Conservation (phyloP, 257 asterid species). For the Striga asiatica region DNA sequence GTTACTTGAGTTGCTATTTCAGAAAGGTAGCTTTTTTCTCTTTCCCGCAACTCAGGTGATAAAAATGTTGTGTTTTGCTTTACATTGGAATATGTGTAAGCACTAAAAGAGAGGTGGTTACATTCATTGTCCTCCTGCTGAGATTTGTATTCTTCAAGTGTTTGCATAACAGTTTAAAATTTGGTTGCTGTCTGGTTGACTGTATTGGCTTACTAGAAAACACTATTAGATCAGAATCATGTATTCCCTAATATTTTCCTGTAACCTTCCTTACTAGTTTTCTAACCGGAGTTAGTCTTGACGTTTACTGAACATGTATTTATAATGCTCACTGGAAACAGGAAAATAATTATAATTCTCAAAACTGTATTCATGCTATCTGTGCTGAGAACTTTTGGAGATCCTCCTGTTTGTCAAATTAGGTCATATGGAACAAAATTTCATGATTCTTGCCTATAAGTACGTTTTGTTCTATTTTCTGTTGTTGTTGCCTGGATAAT, state of each 20-base stretch:
- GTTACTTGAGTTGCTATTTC: slow-evolving; percentile 63
- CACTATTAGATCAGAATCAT: neutral
- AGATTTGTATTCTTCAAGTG: too few species aligned
- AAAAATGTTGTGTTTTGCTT: neutral
- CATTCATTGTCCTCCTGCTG: too few species aligned
- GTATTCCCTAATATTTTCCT: neutral
- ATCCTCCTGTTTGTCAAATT: neutral
- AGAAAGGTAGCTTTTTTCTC: slow-evolving; percentile 39
- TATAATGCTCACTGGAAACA: neutral
- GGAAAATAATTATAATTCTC: neutral
- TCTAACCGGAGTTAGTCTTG: neutral
- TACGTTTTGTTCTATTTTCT: too few species aligned
- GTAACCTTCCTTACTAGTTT: neutral
- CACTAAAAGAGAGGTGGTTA: too few species aligned
- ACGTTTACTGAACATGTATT: neutral
- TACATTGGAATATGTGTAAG: too few species aligned
- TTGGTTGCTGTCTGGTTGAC: neutral
- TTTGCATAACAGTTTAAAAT: too few species aligned
- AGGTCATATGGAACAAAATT: neutral
- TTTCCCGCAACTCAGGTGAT: slow-evolving; percentile 4
- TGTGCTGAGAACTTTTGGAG: neutral
- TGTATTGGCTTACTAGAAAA: neutral
- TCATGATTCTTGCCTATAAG: neutral
- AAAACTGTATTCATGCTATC: too few species aligned
- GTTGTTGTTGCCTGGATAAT: too few species aligned